Percentiles rank a stretch among this genome's conserved stretches.
Evolutionary conservation across 2,329 filamentous ascomycete species (phyloP).

Genomic region (Claviceps sorghi): DNA sequence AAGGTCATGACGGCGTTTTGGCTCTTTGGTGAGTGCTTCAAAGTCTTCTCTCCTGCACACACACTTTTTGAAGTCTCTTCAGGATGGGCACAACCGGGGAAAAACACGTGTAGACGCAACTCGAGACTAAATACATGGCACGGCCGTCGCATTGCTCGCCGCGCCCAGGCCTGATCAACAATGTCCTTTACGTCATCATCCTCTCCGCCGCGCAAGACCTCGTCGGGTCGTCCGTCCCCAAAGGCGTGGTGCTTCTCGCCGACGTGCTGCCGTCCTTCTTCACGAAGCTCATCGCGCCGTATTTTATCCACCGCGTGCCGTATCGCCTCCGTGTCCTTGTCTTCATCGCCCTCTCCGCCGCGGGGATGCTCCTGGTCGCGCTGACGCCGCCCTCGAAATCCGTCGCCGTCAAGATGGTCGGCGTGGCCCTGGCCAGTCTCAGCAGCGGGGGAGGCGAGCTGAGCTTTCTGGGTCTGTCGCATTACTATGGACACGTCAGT

Average conservation of each 20-base stretch:
- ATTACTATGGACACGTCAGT: slow-evolving; percentile 80
- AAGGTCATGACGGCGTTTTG: slow-evolving; percentile 73
- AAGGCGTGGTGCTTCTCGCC: slow-evolving; percentile 82
- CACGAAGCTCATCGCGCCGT: slow-evolving; percentile 77
- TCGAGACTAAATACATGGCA: background rate
- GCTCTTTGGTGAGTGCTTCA: slow-evolving; percentile 58
- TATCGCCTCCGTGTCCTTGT: slow-evolving; percentile 61
- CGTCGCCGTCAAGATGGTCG: slow-evolving; percentile 61
- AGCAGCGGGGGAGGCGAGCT: slow-evolving; percentile 79
- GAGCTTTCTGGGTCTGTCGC: slow-evolving; percentile 79
- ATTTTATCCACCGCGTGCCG: slow-evolving; percentile 80
- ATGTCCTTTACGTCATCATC: slow-evolving; percentile 94
- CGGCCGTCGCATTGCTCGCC: background rate
- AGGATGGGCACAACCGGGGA: too few relatives aligned
- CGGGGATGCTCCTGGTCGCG: slow-evolving; percentile 80
- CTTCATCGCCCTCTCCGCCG: slow-evolving; percentile 61
- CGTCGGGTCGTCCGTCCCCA: slow-evolving; percentile 78
- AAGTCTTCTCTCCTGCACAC: too few relatives aligned
- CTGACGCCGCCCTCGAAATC: slow-evolving; percentile 54
- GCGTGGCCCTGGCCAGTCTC: slow-evolving; percentile 72
- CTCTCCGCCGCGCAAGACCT: slow-evolving; percentile 91
- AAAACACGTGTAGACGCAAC: background rate
- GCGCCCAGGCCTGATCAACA: slow-evolving; percentile 54
- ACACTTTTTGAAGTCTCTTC: too few relatives aligned
- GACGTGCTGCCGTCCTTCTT: slow-evolving; percentile 83